Evolutionary conservation across 352 stramenopile genomes (phyloP).

Genomic region (Phytophthora uliginosa): DNA sequence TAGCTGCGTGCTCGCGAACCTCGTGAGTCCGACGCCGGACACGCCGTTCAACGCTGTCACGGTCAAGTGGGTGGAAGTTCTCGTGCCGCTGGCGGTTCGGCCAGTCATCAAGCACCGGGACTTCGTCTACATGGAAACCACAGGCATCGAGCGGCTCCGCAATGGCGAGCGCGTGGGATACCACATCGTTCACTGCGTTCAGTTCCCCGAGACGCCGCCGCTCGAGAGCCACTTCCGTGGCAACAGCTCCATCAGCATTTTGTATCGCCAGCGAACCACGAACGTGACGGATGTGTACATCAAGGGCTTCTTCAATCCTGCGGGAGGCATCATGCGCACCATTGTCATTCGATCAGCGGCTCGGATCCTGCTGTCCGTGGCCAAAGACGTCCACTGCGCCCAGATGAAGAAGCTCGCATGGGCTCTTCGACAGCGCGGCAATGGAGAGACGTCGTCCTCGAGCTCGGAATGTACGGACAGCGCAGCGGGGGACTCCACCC

Average conservation of each 20-base stretch:
- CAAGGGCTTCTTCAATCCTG: constrained; percentile 53
- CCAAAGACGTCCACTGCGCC: constrained; percentile 54
- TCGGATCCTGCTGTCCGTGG: constrained; percentile 43
- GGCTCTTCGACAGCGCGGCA: constrained; percentile 43
- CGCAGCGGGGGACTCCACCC: constrained; percentile 4
- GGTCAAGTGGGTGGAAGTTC: constrained; percentile 67
- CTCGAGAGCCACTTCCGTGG: constrained; percentile 50
- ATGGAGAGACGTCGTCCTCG: constrained; percentile 15
- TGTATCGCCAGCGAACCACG: constrained; percentile 62
- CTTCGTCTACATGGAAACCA: constrained; percentile 60
- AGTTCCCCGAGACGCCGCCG: constrained; percentile 54
- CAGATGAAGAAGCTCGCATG: constrained; percentile 78
- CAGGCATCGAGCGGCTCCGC: constrained; percentile 41
- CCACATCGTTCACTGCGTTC: constrained; percentile 52
- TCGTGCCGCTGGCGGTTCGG: constrained; percentile 40
- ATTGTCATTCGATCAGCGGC: constrained; percentile 43
- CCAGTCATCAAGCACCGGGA: constrained; percentile 55
- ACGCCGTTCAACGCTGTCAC: constrained; percentile 48
- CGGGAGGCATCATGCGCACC: constrained; percentile 46
- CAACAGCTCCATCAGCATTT: constrained; percentile 62
- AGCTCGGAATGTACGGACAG: constrained; percentile 19
- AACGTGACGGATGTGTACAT: constrained; percentile 68
- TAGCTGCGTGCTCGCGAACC: constrained; percentile 50
- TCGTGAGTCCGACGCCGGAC: constrained; percentile 38
- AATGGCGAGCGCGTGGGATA: constrained; percentile 58